Evolutionary conservation across 2,329 filamentous ascomycete species (phyloP).

Genomic region (Botryotinia globosa): DNA sequence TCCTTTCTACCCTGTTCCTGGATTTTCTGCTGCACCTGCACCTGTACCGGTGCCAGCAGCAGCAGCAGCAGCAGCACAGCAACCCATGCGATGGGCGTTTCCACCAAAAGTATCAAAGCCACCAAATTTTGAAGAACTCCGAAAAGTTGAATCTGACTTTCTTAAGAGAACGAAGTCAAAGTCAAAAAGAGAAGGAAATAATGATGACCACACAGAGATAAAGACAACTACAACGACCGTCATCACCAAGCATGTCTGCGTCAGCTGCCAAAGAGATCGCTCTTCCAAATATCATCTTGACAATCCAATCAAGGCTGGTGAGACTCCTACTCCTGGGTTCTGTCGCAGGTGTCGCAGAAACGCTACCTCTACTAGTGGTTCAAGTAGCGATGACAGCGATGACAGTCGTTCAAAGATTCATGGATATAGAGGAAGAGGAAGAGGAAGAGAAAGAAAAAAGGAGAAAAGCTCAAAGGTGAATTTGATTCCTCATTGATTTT

Average conservation of each 20-base stretch:
- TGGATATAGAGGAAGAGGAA: neutral
- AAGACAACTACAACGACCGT: slow-evolving; percentile 25
- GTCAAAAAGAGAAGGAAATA: neutral
- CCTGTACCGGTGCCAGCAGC: slow-evolving; percentile 11
- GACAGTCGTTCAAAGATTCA: neutral
- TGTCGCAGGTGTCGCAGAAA: slow-evolving; percentile 42
- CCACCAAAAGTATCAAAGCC: slow-evolving; percentile 15
- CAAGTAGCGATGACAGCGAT: slow-evolving; percentile 19
- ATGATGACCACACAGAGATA: neutral
- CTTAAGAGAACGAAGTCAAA: neutral
- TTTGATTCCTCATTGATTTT: neutral
- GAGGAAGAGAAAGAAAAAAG: neutral
- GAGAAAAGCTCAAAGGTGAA: neutral
- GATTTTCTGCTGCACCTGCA: neutral
- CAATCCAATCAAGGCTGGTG: slow-evolving; percentile 37
- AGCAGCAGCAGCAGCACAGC: slow-evolving; percentile 4
- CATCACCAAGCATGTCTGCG: slow-evolving; percentile 45
- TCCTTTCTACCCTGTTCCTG: neutral
- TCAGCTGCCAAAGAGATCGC: slow-evolving; percentile 43
- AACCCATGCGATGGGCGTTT: neutral
- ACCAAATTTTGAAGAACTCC: slow-evolving; percentile 25
- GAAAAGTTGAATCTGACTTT: slow-evolving; percentile 28
- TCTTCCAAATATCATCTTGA: slow-evolving; percentile 43
- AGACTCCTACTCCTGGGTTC: slow-evolving; percentile 39
- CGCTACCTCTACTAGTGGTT: slow-evolving; percentile 30